Evolutionary conservation across 495 filamentous ascomycete genomes (phyloP), one percentile per base, ranked within the genome.

Genomic region (Parachaetomium inaequale): DNA sequence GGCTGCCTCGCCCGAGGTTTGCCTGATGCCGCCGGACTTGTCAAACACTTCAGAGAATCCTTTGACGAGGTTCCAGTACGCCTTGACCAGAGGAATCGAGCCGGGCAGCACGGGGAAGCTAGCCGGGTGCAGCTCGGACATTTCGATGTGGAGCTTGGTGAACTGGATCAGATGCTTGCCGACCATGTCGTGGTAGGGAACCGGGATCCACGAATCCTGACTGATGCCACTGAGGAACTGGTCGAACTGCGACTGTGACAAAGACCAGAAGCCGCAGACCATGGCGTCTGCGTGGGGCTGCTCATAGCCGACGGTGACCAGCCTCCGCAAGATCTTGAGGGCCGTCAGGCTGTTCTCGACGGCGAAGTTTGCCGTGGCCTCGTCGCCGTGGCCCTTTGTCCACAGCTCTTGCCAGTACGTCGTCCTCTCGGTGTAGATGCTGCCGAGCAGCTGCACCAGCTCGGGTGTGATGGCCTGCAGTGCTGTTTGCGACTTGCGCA

Each of bases 121-220:
- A 6, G 87, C 86, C 11, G 92, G 87, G 68, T 93, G 91, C 12
- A 74, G 71, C 53, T 79, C 80, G 5, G 87, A 84, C 88, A 97
- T 93, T 43, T 92, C 85, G 25, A 94, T 78, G 72, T 97, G 93
- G 10, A 98, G 79, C 75, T 98, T 98, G 12, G 93, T 86, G 50
- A 96, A 85, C 70, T 96, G 93, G 53, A 95, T 69, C 8, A 95
- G 76, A 63, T 97, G 93, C 66, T 92, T 92, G 63, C 90, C 88
- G n/a, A 95, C 75, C 31, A 87, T 63, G 26, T 77, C 77, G 54
- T 76, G 72, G 15, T 76, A 79, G 0, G 73, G 67, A 4, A 72
- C 69, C 11, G 83, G 68, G n/a, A 80, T 74, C 59, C 77, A 70
- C 59, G 80, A 78, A 29, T 82, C 78, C 25, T 78, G 75, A 56